Conservation (phyloP, 2,329 filamentous ascomycete species). For the Teratosphaeriaceae sp. region DNA sequence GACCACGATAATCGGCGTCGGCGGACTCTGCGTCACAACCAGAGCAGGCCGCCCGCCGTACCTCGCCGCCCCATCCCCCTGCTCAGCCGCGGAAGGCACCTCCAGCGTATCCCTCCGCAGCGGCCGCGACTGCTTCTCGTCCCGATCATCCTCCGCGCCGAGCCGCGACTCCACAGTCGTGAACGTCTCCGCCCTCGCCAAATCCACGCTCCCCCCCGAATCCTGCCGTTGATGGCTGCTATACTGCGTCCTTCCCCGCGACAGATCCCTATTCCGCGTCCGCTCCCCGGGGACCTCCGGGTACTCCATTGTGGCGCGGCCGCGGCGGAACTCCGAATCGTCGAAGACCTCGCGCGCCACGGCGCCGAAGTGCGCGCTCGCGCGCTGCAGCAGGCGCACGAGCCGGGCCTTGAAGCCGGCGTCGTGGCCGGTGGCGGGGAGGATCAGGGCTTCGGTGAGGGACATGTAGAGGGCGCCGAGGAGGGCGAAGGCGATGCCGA, state of each 20-base stretch:
- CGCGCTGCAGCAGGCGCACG: not conserved
- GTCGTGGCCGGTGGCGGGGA: not conserved
- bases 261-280: slow-evolving; percentile 34
- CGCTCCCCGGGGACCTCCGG: slow-evolving; percentile 52
- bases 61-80: not conserved
- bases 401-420: not conserved
- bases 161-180: not conserved
- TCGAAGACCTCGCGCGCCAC: slow-evolving; percentile 36
- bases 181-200: not conserved
- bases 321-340: slow-evolving; percentile 42
- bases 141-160: not conserved
- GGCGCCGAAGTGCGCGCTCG: not conserved
- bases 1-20: not conserved
- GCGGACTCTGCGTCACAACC: not conserved
- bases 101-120: slow-evolving; percentile 1
- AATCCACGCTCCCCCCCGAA: not conserved
- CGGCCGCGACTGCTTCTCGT: not conserved
- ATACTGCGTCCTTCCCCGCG: slow-evolving; percentile 11
- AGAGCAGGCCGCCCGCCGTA: not conserved
- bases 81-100: not conserved
- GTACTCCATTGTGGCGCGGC: slow-evolving; percentile 41
- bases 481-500: slow-evolving; percentile 51
- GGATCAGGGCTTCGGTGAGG: not conserved
- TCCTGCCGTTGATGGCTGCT: not conserved
- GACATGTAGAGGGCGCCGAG: slow-evolving; percentile 49